Evolutionary conservation across 148 eudicot species (phyloP).

Genomic region (Amaranthus cruentus): DNA sequence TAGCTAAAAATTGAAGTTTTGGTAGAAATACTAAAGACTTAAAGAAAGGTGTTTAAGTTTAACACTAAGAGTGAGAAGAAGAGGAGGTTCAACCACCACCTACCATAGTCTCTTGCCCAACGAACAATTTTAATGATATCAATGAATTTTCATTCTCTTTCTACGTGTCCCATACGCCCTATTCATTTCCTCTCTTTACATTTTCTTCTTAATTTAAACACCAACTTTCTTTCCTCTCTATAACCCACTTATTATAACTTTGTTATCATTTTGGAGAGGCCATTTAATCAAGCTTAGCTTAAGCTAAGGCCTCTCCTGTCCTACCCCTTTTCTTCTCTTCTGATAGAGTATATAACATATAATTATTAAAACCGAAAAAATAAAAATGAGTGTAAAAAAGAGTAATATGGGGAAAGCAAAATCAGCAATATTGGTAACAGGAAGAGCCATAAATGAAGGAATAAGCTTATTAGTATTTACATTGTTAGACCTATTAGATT

Average conservation of each 20-base stretch:
- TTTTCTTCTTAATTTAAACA: not conserved
- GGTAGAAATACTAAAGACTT: not conserved
- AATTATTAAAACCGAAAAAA: not conserved
- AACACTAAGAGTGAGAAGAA: slow-evolving; percentile 6
- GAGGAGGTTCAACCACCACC: slow-evolving; percentile 73
- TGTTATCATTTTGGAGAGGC: slow-evolving; percentile 1
- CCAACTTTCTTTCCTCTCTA: not conserved
- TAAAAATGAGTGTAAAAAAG: slow-evolving; percentile 4
- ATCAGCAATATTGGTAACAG: slow-evolving; percentile 27
- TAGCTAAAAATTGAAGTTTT: not conserved
- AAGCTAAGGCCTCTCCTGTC: not conserved
- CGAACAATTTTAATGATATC: slow-evolving; percentile 44
- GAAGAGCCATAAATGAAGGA: slow-evolving; percentile 41
- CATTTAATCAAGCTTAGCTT: slow-evolving; percentile 7
- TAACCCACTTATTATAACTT: not conserved
- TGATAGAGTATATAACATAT: too few relatives aligned
- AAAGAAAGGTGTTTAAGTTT: slow-evolving; percentile 7
- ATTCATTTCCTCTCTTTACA: slow-evolving; percentile 5
- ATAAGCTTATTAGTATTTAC: slow-evolving; percentile 62
- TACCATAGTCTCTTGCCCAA: slow-evolving; percentile 39
- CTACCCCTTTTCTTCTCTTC: too few relatives aligned
- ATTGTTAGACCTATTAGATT: slow-evolving; percentile 55
- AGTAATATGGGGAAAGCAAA: slow-evolving; percentile 16
- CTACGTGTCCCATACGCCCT: slow-evolving; percentile 40
- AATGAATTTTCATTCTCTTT: slow-evolving; percentile 24